Conservation (phyloP, 2,329 filamentous ascomycete genomes). For the Clonostachys solani region DNA sequence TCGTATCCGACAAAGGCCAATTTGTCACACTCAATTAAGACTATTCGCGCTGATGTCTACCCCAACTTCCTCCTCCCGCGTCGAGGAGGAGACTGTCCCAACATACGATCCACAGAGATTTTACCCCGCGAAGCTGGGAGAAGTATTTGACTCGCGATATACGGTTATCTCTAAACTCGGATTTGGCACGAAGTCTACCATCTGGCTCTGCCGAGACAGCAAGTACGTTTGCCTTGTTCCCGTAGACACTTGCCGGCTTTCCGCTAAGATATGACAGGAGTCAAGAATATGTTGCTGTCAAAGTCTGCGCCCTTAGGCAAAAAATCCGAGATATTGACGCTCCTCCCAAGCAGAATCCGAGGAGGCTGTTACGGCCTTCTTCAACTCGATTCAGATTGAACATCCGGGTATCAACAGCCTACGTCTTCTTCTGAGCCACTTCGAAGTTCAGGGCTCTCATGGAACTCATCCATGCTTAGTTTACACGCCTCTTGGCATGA, state of each 20-base stretch:
- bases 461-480: conserved; percentile 3
- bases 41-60: too few species aligned
- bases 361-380: conserved; percentile 8
- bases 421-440: conserved; percentile 1
- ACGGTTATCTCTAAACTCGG: conserved; percentile 6
- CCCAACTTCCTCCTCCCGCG: neutral
- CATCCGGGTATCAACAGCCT: conserved; percentile 1
- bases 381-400: conserved; percentile 6
- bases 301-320: neutral
- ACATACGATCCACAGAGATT: conserved; percentile 5
- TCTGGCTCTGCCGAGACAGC: conserved; percentile 5
- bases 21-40: too few species aligned
- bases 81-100: conserved; percentile 7
- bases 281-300: neutral
- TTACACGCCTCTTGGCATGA: conserved; percentile 4
- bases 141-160: conserved; percentile 3
- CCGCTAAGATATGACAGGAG: neutral
- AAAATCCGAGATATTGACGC: neutral
- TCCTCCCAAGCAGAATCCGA: conserved; percentile 3
- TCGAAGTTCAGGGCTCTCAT: conserved; percentile 3
- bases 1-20: too few species aligned
- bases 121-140: conserved; percentile 1
- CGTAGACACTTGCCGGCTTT: neutral
- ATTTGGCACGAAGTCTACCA: conserved; percentile 5
- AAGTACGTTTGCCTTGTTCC: conserved; percentile 4